Evolutionary conservation across 306 rosid species (phyloP), one percentile per base, ranked within the genome.

Genomic region (Sindora glabra): DNA sequence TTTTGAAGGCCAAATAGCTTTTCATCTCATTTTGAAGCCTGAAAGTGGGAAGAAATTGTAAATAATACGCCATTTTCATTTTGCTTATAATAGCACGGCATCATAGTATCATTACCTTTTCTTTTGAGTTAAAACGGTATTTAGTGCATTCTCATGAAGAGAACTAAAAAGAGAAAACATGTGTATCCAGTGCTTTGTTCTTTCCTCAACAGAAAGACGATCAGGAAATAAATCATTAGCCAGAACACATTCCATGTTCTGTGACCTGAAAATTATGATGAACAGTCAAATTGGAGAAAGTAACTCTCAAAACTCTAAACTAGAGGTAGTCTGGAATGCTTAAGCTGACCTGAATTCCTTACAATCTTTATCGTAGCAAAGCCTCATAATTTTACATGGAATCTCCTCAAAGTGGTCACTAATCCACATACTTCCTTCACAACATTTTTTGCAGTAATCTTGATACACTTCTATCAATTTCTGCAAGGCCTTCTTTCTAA

Each of bases 131-230:
- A 92, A 80, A 80, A 92, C 73, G 49, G 72, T 25, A 58, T 79
- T 63, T 29, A 89, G 59, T 41, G 95, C 89, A 86, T 72, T 86
- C 56, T 67, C 37, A 22, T 92, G 99, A 70, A 52, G 81, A 54
- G 81, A 64, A 51, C 69, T 78, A 56, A 88, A 89, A 73, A 81
- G 80, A 23, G 95, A 86, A 79, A 86, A 86, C 56, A 86, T 56
- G 58, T 86, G 89, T 38, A 89, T 82, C 99, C 99, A 92, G 73
- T 92, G 99, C 64, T 61, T 73, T 57, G 96, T 83, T 69, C 85
- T 83, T 79, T 88, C 95, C 70, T 65, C 82, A 39, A 70, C 55
- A 14, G 87, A 74, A 66, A 89, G 95, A 53, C 46, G 64, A 37
- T 68, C 55, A 0, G 89, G 95, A 69, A 89, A 92, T 51, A 92